These are phyloP conservation scores for Capsicum baccatum DNA, from an alignment of 257 asterid species.

Conservation along the genomic window DNA sequence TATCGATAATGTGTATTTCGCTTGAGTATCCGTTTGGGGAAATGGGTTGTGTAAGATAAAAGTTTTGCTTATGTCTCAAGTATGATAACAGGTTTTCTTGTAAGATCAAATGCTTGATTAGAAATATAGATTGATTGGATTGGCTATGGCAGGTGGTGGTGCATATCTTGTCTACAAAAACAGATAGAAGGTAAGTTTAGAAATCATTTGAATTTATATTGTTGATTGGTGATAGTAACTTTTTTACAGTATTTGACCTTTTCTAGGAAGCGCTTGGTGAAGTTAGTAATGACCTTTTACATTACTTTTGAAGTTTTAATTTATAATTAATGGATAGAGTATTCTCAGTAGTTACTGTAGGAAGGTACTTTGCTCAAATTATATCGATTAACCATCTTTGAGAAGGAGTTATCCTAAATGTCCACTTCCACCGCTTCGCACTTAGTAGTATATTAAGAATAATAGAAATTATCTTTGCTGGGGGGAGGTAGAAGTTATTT, in stretches of 20 bases:
- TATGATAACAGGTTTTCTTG: constrained; percentile 31
- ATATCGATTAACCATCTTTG: not conserved
- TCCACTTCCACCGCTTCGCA: not conserved
- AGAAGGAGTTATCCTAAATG: not conserved
- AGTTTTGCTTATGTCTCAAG: not conserved
- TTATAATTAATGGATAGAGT: not conserved
- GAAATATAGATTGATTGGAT: constrained; percentile 44
- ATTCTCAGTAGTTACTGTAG: not conserved
- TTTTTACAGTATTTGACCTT: not conserved
- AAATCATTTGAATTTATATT: not conserved
- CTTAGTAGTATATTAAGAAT: not conserved
- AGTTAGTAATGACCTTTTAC: not conserved
- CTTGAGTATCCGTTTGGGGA: not conserved
- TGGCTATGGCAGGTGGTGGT: constrained; percentile 64
- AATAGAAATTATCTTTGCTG: not conserved
- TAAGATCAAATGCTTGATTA: constrained; percentile 23
- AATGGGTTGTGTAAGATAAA: constrained; percentile 36
- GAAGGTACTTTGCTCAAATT: not conserved
- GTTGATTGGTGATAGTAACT: not conserved
- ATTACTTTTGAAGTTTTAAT: not conserved
- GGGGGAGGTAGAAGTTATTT: not conserved
- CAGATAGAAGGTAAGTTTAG: constrained; percentile 67
- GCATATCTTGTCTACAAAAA: constrained; percentile 72
- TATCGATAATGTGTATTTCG: not conserved
- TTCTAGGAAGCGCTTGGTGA: not conserved